phyloP scores from a whole-genome alignment of 202 grass and related monocot genomes.

The Bolboschoenoplectus hybrid region DNA sequence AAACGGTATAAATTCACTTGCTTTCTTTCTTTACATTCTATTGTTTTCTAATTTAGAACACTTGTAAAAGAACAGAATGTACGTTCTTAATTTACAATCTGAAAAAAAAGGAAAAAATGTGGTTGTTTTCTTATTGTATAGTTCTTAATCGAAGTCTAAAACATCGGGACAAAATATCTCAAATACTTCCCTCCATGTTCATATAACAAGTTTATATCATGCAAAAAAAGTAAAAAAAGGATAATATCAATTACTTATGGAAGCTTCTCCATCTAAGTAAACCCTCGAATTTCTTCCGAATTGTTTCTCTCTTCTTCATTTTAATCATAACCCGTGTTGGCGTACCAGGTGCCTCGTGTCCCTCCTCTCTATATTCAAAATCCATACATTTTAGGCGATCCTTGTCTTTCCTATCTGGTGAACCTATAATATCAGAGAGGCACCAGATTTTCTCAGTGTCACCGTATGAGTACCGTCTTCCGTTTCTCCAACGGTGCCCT shows the following conservation, averaged over 20 bases:
- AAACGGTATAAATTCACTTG: background rate
- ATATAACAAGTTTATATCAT: conserved; percentile 5
- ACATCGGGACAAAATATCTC: background rate
- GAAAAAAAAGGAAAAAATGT: background rate
- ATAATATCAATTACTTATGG: conserved; percentile 44
- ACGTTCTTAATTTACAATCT: background rate
- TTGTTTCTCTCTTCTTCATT: conserved; percentile 35
- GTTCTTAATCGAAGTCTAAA: conserved; percentile 2
- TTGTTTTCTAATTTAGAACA: background rate
- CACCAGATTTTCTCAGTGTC: conserved; percentile 53
- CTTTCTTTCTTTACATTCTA: background rate
- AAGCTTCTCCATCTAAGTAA: conserved; percentile 81
- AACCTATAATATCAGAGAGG: conserved; percentile 60
- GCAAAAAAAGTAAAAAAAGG: conserved; percentile 7
- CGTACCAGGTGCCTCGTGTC: conserved; percentile 40
- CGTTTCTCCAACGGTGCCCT: conserved; percentile 32
- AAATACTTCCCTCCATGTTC: conserved; percentile 1
- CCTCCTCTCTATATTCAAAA: conserved; percentile 22
- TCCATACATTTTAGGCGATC: background rate
- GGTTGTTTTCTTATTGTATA: background rate
- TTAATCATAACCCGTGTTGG: conserved; percentile 44
- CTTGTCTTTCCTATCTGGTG: conserved; percentile 44
- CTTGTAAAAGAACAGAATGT: background rate
- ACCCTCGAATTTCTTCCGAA: conserved; percentile 62
- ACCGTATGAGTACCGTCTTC: conserved; percentile 44